A percentile compares a stretch with the other conserved stretches of the same genome.
Conservation (phyloP, 352 stramenopile genomes). For the Phytopythium delawarense region DNA sequence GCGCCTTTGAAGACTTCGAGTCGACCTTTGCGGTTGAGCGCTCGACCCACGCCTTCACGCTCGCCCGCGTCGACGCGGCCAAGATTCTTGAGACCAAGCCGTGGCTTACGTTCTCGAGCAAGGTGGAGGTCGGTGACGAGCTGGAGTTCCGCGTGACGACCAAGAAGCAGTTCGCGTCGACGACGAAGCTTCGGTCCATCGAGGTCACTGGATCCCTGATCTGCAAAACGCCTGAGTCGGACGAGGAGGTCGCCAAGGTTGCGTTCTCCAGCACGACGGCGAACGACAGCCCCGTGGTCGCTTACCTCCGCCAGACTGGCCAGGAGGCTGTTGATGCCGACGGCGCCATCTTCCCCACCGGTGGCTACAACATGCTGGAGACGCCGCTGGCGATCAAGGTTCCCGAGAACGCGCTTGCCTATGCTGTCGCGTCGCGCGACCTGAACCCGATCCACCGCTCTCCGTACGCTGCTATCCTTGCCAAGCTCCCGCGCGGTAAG, state of each 20-base stretch:
- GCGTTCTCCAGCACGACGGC: constrained; percentile 30
- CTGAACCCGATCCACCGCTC: constrained; percentile 87
- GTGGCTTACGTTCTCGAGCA: constrained; percentile 44
- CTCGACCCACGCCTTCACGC: constrained; percentile 35
- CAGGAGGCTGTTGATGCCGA: constrained; percentile 11
- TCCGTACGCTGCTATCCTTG: constrained; percentile 66
- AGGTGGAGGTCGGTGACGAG: constrained; percentile 36
- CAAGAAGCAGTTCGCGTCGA: constrained; percentile 51
- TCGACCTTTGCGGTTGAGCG: constrained; percentile 66
- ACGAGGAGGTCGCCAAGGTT: constrained; percentile 25
- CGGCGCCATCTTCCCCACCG: constrained; percentile 35
- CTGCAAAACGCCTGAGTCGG: constrained; percentile 31
- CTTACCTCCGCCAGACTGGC: constrained; percentile 35
- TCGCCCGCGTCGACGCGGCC: constrained; percentile 32
- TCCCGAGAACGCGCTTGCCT: constrained; percentile 53
- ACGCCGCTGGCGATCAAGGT: constrained; percentile 65
- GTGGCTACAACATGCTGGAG: constrained; percentile 64
- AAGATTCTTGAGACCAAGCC: constrained; percentile 62
- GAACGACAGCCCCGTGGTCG: constrained; percentile 45
- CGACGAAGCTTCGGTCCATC: constrained; percentile 33
- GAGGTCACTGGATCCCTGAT: constrained; percentile 46
- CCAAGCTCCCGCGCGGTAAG: constrained; percentile 60
- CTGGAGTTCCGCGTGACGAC: constrained; percentile 49
- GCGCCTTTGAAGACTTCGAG: constrained; percentile 69
- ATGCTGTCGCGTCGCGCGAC: constrained; percentile 78